Base-by-base conservation (phyloP, 2,329 filamentous ascomycete genomes). In the Magnaporthiopsis poae region DNA sequence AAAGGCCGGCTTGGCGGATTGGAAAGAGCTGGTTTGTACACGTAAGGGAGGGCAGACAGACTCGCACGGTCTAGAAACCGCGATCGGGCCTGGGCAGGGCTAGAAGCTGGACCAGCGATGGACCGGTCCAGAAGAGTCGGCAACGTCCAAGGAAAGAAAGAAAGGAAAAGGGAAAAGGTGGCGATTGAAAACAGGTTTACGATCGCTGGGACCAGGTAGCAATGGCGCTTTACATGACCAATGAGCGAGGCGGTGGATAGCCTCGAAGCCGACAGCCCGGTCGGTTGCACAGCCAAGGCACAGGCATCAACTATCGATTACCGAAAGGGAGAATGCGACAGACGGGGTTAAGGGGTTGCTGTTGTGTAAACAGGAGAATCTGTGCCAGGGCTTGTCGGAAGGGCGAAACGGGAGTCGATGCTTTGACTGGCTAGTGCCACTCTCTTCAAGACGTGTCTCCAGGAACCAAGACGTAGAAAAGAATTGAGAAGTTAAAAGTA, bases 1-100 rank as follows among this genome's bases (percentile, higher is more conserved):
- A 21, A 56, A n/a, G 46, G 46, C 46, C 46, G 46, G 46, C 46
- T 56, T 56, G 46, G 46, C 46, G 7, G n/a, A 56, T 2, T 21
- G 21, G 46, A 56, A 56, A 21, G 46, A n/a, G 21, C 46, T 56
- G 46, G 46, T 5, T 56, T 21, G n/a, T 21, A n/a, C 46, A 9
- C 21, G 5, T 7, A 56, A 56, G 46, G n/a, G 46, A 56, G 46
- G 46, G 18, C 46, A 9, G n/a, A 8, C 9, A 56, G 21, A 25
- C 46, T 8, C 46, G 18, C 62, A 27, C 62, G 31, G 25, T 64
- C 62, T 64, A 33, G 36, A 39, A 64, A 56, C 62, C 31, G 27
- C 62, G 39, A 13, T 33, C 27, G 13, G 39, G 5, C 60, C 60
- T 61, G 12, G 31, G 25, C 60, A 61, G 60, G 25, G 31, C 25